phyloP scores from a whole-genome alignment of 2,329 filamentous ascomycete species.

The Lecanicillium sp. region DNA sequence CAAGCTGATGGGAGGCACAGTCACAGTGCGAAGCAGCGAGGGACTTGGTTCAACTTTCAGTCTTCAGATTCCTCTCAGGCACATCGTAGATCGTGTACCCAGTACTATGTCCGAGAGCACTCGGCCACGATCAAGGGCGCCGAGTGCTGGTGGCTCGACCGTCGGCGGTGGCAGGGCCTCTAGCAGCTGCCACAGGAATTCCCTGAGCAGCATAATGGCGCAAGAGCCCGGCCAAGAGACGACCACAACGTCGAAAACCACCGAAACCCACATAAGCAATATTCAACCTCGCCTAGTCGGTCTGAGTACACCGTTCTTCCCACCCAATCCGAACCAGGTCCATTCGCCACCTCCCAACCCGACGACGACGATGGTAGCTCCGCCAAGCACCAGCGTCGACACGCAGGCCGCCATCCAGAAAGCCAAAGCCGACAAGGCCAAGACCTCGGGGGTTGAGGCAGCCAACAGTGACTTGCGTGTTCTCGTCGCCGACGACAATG shows the following conservation, averaged over 20 bases:
- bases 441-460: conserved; percentile 52
- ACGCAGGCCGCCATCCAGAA: conserved; percentile 60
- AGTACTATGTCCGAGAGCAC: conserved; percentile 23
- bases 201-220: conserved; percentile 8
- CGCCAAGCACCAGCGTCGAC: conserved; percentile 37
- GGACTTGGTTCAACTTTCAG: conserved; percentile 75
- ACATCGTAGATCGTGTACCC: conserved; percentile 58
- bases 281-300: conserved; percentile 73
- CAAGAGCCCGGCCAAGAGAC: not conserved
- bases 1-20: conserved; percentile 72
- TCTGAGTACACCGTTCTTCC: conserved; percentile 77
- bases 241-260: conserved; percentile 21
- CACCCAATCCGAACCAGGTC: conserved; percentile 30
- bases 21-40: conserved; percentile 64
- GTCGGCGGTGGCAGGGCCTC: not conserved
- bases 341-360: not conserved
- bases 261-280: conserved; percentile 41
- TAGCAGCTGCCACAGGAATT: conserved; percentile 5
- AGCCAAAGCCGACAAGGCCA: conserved; percentile 54
- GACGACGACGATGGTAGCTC: conserved; percentile 6
- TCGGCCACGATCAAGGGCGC: conserved; percentile 31
- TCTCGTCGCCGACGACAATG: conserved; percentile 71
- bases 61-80: conserved; percentile 75
- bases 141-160: conserved; percentile 36
- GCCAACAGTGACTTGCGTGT: conserved; percentile 63